Percentiles rank a stretch among this genome's conserved stretches.
Conservation (phyloP, 169 alveolate genomes). For the Ichthyophthirius multifiliis region DNA sequence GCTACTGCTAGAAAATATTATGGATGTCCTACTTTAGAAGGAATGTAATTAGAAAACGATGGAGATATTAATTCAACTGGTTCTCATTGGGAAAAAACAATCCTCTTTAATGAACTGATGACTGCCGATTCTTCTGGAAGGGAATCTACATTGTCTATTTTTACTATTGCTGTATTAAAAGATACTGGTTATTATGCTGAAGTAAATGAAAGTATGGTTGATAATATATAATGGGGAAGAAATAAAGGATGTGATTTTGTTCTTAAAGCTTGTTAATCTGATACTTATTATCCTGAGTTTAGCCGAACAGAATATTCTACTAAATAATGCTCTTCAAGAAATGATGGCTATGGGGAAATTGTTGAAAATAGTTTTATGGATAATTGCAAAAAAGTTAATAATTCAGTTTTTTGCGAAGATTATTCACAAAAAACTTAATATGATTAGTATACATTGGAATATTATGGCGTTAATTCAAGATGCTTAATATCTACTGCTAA, state of each 20-base stretch:
- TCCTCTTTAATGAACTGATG: conserved; percentile 55
- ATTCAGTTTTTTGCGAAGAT: not conserved
- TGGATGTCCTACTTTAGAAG: conserved; percentile 36
- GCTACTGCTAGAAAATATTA: conserved; percentile 36
- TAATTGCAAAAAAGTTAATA: not conserved
- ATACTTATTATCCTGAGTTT: not conserved
- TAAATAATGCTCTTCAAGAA: not conserved
- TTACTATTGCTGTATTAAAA: conserved; percentile 47
- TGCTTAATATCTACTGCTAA: not conserved
- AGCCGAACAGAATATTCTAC: too few species aligned
- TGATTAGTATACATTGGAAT: too few species aligned
- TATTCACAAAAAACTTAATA: too few species aligned
- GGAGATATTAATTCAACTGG: conserved; percentile 55
- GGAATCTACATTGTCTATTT: conserved; percentile 6
- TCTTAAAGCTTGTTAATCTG: conserved; percentile 8
- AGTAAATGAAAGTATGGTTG: not conserved
- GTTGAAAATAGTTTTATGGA: not conserved
- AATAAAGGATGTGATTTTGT: conserved; percentile 31
- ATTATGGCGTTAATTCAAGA: not conserved
- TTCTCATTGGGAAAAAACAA: conserved; percentile 55
- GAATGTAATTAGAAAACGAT: conserved; percentile 49
- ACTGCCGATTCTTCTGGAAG: conserved; percentile 17
- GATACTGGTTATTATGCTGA: conserved; percentile 53
- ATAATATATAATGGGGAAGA: conserved; percentile 30
- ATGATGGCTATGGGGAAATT: not conserved